A percentile compares a stretch with the other conserved stretches of the same genome.
Conservation (phyloP, 306 rosid genomes). For the Ziziphus jujuba region DNA sequence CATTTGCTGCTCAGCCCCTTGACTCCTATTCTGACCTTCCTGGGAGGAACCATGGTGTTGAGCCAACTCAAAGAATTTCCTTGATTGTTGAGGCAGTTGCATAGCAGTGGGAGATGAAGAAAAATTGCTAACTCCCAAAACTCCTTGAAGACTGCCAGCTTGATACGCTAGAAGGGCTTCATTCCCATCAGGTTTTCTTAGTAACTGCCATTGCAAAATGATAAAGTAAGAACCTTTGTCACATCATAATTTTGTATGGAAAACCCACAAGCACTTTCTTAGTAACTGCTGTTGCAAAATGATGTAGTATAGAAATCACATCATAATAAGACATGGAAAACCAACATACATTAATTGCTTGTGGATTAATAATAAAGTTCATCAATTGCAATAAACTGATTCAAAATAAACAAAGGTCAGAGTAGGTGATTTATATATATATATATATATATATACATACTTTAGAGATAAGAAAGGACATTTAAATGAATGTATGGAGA, state of each 20-base stretch:
- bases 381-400: background rate
- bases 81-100: conserved; percentile 77
- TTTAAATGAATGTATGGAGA: background rate
- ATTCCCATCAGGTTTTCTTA: conserved; percentile 83
- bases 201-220: conserved; percentile 70
- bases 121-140: conserved; percentile 54
- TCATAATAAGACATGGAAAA: too few species aligned
- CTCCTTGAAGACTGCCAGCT: conserved; percentile 70
- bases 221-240: background rate
- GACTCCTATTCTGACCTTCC: conserved; percentile 71
- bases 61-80: conserved; percentile 63
- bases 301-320: too few species aligned
- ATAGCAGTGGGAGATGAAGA: conserved; percentile 56
- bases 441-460: background rate
- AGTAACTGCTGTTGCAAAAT: too few species aligned
- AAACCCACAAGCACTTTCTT: background rate
- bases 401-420: background rate
- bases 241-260: background rate
- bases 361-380: too few species aligned
- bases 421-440: background rate
- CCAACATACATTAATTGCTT: too few species aligned
- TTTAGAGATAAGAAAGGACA: background rate
- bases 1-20: conserved; percentile 71
- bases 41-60: conserved; percentile 69
- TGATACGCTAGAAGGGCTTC: conserved; percentile 78